Conservation (phyloP, 2,329 filamentous ascomycete genomes). For the Fusarium equiseti region DNA sequence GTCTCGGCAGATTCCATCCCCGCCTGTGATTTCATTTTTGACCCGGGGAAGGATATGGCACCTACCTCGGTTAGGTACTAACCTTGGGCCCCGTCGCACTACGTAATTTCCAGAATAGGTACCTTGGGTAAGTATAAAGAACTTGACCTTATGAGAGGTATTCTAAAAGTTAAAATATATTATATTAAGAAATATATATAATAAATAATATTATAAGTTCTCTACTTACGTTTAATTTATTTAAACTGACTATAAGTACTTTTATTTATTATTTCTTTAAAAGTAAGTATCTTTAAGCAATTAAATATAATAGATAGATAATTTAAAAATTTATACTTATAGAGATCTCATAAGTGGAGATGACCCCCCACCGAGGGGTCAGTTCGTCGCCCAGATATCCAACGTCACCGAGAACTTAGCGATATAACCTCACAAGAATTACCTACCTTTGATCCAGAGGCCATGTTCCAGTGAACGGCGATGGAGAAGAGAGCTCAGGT, state of each 20-base stretch:
- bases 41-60: conserved; percentile 30
- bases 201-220: too few species aligned
- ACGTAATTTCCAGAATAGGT: not conserved
- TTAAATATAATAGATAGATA: too few species aligned
- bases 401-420: conserved; percentile 15
- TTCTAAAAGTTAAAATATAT: too few species aligned
- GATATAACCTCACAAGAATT: conserved; percentile 24
- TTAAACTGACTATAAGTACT: too few species aligned
- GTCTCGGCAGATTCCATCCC: conserved; percentile 47
- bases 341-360: conserved; percentile 27
- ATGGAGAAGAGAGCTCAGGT: conserved; percentile 58
- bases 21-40: conserved; percentile 35
- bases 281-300: too few species aligned
- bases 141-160: too few species aligned
- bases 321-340: not conserved
- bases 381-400: not conserved
- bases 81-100: too few species aligned
- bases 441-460: conserved; percentile 14
- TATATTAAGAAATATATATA: too few species aligned
- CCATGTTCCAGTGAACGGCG: conserved; percentile 42
- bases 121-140: too few species aligned
- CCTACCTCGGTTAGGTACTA: conserved; percentile 48
- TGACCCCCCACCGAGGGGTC: conserved; percentile 37
- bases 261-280: too few species aligned
- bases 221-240: too few species aligned